Percentiles rank a stretch among this genome's conserved stretches.
Conservation (phyloP, 2,329 filamentous ascomycete genomes). For the Aspergillus hortae region DNA sequence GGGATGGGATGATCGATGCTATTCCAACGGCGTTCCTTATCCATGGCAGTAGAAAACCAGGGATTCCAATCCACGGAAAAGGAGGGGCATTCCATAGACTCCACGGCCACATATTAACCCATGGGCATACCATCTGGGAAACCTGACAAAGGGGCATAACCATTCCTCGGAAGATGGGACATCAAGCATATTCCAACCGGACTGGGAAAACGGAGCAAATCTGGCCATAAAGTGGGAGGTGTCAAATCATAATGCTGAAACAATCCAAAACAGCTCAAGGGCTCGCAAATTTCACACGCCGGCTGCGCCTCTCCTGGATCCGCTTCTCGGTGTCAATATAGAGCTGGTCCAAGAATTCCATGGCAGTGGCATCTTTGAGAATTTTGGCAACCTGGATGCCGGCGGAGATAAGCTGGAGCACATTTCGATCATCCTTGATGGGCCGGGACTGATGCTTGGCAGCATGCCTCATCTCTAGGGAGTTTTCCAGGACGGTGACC, state of each 20-base stretch:
- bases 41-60: too few species aligned
- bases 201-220: background rate
- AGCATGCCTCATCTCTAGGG: slow-evolving; percentile 80
- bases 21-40: too few species aligned
- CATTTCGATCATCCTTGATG: slow-evolving; percentile 83
- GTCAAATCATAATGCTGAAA: slow-evolving; percentile 1
- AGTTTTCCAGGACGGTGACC: slow-evolving; percentile 83
- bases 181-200: background rate
- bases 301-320: slow-evolving; percentile 62
- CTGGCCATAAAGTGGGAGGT: slow-evolving; percentile 9
- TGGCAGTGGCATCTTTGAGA: slow-evolving; percentile 75
- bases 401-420: slow-evolving; percentile 81
- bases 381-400: slow-evolving; percentile 86
- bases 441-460: slow-evolving; percentile 79
- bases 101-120: too few species aligned
- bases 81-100: too few species aligned
- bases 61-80: slow-evolving; percentile 1
- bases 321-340: slow-evolving; percentile 78
- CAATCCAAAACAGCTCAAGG: slow-evolving; percentile 19
- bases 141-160: background rate
- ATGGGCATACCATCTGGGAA: background rate
- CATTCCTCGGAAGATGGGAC: background rate
- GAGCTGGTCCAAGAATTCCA: slow-evolving; percentile 76
- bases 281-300: slow-evolving; percentile 34
- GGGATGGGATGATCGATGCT: too few species aligned